Conservation (phyloP, 1,284 basidiomycete species). For the Austroboletus niveus region DNA sequence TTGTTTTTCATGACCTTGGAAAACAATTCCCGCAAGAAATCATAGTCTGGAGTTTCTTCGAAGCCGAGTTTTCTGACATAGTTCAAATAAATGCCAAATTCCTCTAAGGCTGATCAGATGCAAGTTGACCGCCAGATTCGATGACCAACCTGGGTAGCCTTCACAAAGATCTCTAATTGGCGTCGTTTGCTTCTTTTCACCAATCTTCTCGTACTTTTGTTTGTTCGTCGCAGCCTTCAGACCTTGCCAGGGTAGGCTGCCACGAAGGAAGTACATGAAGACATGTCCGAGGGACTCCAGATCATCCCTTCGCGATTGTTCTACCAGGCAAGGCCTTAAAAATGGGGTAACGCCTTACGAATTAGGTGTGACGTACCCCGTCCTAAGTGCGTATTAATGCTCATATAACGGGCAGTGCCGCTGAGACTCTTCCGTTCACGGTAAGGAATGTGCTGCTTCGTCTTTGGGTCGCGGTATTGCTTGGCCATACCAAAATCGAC, state of each 20-base stretch:
- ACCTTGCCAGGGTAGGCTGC: constrained; percentile 94
- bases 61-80: constrained; percentile 96
- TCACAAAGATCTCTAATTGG: constrained; percentile 93
- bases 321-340: constrained; percentile 11
- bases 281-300: constrained; percentile 95
- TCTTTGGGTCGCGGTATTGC: constrained; percentile 98
- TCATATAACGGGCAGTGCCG: constrained; percentile 97
- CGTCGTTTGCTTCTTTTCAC: constrained; percentile 97
- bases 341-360: background rate
- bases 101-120: constrained; percentile 79
- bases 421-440: constrained; percentile 98
- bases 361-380: constrained; percentile 44
- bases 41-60: constrained; percentile 96
- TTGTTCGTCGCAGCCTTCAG: constrained; percentile 97
- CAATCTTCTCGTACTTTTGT: constrained; percentile 98
- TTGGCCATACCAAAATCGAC: constrained; percentile 99
- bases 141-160: constrained; percentile 84
- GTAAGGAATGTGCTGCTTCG: constrained; percentile 97
- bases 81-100: constrained; percentile 96
- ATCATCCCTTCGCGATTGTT: constrained; percentile 89
- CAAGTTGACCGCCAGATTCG: constrained; percentile 69
- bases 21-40: constrained; percentile 94
- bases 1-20: constrained; percentile 88
- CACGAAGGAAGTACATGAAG: constrained; percentile 97
- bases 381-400: constrained; percentile 97